Evolutionary conservation across 2,329 filamentous ascomycete species (phyloP), one percentile per base, ranked within the genome.

Genomic region (Calonectria hawksworthii): DNA sequence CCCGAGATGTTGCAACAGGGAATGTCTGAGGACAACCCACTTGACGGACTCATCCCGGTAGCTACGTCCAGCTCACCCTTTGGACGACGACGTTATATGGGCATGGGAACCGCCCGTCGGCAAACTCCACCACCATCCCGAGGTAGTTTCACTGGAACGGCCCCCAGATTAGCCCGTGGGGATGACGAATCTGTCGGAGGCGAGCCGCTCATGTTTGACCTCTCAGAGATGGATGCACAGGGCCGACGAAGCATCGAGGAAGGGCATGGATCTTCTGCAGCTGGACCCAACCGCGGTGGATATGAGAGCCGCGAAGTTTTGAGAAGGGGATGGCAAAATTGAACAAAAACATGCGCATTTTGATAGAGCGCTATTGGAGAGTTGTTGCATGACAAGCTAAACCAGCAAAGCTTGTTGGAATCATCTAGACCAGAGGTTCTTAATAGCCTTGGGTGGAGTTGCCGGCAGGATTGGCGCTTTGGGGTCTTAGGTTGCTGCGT

Each of bases 131-230:
- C 86, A 1, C 86, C 87, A 30, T 87, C 85, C 5, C 83, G 88
- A 28, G 88, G 87, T 38, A 89, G 88, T 76, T 87, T 89, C 74
- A 83, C 83, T 2, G 86, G 87, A 30, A 86, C 86, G 3, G 82
- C 82, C 14, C 82, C 83, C 34, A 82, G 86, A n/a, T 80, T 85
- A 23, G 81, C 80, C 6, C 85, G 86, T 6, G 86, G 83, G n/a
- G 87, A 88, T 30, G 86, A 87, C 56, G 87, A 88, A 67, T 90
- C 90, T 8, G 84, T 87, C 30, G 92, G 94, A 74, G 93, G 94
- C 70, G 93, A 95, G 80, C 92, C 92, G 0, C 83, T 95, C 13
- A 87, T 95, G 13, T 95, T 95, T 83, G 92, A 93, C 76, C 92
- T 95, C 88, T 94, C 92, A 44, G 93, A 95, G 83, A 90, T 94